phyloP scores from a whole-genome alignment of 371 early-diverging fungal genomes.

The Umbelopsis sp. region DNA sequence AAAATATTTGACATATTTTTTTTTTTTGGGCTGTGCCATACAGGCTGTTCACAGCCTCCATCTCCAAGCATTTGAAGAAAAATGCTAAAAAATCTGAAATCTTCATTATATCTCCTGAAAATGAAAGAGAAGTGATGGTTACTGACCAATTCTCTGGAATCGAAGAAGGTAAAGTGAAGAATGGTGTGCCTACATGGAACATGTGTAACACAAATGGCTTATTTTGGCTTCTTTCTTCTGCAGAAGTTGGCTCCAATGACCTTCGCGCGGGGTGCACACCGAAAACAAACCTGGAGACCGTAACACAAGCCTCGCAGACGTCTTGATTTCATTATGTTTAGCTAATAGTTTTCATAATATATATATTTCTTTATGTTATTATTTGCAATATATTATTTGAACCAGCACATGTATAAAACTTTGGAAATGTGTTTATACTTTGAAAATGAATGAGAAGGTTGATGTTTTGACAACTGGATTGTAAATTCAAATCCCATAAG shows the following conservation, averaged over 20 bases:
- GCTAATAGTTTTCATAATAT: too few species aligned
- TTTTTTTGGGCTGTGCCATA: background rate
- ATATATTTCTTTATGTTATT: too few species aligned
- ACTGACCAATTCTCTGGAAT: background rate
- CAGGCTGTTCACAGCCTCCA: background rate
- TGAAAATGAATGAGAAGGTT: too few species aligned
- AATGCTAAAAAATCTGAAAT: constrained; percentile 11
- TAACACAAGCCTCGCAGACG: background rate
- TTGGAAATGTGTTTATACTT: too few species aligned
- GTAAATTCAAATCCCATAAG: too few species aligned
- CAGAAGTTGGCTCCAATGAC: background rate
- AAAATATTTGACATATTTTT: too few species aligned
- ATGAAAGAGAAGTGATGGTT: background rate
- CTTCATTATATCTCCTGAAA: background rate
- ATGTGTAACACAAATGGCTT: background rate
- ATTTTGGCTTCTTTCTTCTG: background rate
- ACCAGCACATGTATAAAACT: too few species aligned
- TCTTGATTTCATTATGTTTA: background rate
- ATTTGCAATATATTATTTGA: too few species aligned
- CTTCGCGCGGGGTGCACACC: constrained; percentile 5
- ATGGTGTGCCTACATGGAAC: background rate
- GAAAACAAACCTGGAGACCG: background rate
- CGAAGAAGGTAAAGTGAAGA: background rate
- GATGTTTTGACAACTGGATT: too few species aligned
- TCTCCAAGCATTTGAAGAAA: constrained; percentile 1